Evolutionary conservation across 805 yeast genomes (phyloP).

Genomic region (Candida railenensis): DNA sequence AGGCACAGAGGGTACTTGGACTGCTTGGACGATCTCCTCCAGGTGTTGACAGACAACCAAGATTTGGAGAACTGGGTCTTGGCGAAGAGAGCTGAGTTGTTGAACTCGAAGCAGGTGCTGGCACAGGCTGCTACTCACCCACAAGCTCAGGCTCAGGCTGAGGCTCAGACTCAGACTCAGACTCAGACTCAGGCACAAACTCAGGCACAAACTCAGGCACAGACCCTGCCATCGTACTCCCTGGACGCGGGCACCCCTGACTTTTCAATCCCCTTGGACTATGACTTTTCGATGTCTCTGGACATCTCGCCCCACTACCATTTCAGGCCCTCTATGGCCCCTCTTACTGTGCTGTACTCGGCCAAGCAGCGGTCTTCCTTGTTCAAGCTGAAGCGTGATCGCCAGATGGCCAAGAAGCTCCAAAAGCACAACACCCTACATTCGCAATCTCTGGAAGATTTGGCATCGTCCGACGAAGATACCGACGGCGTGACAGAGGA

Average conservation of each 20-base stretch:
- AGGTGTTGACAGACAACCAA: conserved; percentile 36
- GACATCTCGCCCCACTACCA: conserved; percentile 26
- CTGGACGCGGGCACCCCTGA: conserved; percentile 3
- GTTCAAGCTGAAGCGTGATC: conserved; percentile 3
- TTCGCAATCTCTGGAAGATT: conserved; percentile 10
- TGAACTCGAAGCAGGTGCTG: conserved; percentile 1
- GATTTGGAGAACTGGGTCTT: conserved; percentile 56
- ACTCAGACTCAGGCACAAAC: not conserved
- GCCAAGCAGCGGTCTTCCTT: conserved; percentile 16
- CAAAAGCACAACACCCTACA: conserved; percentile 5
- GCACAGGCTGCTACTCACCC: not conserved
- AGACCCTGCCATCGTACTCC: not conserved
- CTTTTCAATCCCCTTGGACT: conserved; percentile 22
- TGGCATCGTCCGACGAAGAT: conserved; percentile 17
- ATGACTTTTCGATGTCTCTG: conserved; percentile 29
- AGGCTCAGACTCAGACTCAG: not conserved
- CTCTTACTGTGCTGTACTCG: conserved; percentile 36
- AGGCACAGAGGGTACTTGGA: conserved; percentile 60
- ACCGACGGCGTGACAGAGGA: conserved; percentile 11
- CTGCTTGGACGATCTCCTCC: conserved; percentile 57
- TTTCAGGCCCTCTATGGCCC: conserved; percentile 36
- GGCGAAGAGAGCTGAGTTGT: conserved; percentile 44
- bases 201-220: not conserved
- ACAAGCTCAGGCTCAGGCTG: no score
- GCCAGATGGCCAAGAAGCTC: conserved; percentile 2